Percentiles rank a stretch among this genome's conserved stretches.
These are phyloP conservation scores for Grosmannia penicillata DNA, from an alignment of 2,329 filamentous ascomycete species.

Conservation along the genomic window DNA sequence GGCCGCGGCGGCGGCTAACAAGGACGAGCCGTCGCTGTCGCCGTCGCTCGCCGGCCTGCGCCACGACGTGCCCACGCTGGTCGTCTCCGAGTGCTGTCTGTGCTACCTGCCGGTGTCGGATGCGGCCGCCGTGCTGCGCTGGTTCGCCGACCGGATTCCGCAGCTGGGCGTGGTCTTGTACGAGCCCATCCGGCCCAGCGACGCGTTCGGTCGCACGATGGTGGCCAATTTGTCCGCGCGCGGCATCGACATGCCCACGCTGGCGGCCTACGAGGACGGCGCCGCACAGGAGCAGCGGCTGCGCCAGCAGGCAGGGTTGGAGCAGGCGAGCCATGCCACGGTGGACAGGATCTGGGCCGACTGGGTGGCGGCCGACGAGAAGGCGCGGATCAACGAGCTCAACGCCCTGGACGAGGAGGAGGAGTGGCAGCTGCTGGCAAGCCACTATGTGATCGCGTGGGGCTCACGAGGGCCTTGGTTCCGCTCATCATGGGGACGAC, in stretches of 20 bases:
- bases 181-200: constrained; percentile 72
- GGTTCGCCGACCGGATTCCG: constrained; percentile 40
- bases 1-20: background rate
- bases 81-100: constrained; percentile 91
- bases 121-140: constrained; percentile 48
- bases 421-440: constrained; percentile 76
- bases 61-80: constrained; percentile 55
- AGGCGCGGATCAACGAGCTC: constrained; percentile 60
- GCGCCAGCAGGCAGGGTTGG: constrained; percentile 45
- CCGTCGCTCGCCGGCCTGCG: constrained; percentile 27
- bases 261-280: constrained; percentile 56
- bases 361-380: constrained; percentile 60
- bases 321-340: constrained; percentile 24
- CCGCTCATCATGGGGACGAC: constrained; percentile 15
- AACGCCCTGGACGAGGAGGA: constrained; percentile 93
- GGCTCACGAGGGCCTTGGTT: constrained; percentile 51
- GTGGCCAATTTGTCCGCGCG: constrained; percentile 72
- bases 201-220: constrained; percentile 87
- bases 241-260: constrained; percentile 70
- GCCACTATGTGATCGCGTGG: constrained; percentile 85
- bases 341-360: constrained; percentile 52
- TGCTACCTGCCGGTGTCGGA: constrained; percentile 63
- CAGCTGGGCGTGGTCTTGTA: constrained; percentile 57
- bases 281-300: constrained; percentile 55
- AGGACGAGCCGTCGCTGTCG: background rate